Evolutionary conservation across 2,329 filamentous ascomycete genomes (phyloP), one percentile per base, ranked within the genome.

Genomic region (Diatrype stigma): DNA sequence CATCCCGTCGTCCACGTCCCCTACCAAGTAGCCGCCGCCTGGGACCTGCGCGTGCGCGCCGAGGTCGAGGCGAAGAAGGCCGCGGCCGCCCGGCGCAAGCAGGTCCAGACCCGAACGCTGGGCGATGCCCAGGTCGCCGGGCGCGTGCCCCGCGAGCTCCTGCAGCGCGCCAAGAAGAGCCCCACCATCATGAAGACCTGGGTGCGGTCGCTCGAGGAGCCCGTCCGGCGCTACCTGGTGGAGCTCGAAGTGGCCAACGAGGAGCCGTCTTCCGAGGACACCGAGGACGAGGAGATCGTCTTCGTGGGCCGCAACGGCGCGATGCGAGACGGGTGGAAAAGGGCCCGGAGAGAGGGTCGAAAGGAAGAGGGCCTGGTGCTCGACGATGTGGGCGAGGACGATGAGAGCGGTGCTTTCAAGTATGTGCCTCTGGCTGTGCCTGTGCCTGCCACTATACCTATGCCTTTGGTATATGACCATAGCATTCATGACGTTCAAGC

Each of bases 231-330:
- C 42, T 96, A 93, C 60, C 80, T 96, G 8, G 63, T 87, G 30
- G 79, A 82, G 50, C 69, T 72, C 22, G 67, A 77, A 55, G 68
- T 76, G 14, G 68, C 63, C 34, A 70, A 71, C 49, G 72, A 77
- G 47, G 62, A 6, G 6, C 14, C 34, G 6, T 37, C 34, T 37
- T 17, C 64, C 45, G 70, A 73, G 50, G 78, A 81, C 56, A 70
- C 69, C 28, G 79, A 83, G 28, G 90, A 95, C 55, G 91, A 96
- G 55, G 90, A 96, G 71, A 90, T 96, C 58, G 91, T 96, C 11
- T 96, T 96, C 67, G 84, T 95, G 5, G 92, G 89, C 1, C 74
- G 62, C 66, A 84, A 73, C 78, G 86, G 84, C 67, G 81, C 70
- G 69, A 89, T 74, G 72, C 73, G 68, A 58, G 72, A 67, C 60